phyloP scores from a whole-genome alignment of 495 filamentous ascomycete genomes.

The Cairneyella variabilis region DNA sequence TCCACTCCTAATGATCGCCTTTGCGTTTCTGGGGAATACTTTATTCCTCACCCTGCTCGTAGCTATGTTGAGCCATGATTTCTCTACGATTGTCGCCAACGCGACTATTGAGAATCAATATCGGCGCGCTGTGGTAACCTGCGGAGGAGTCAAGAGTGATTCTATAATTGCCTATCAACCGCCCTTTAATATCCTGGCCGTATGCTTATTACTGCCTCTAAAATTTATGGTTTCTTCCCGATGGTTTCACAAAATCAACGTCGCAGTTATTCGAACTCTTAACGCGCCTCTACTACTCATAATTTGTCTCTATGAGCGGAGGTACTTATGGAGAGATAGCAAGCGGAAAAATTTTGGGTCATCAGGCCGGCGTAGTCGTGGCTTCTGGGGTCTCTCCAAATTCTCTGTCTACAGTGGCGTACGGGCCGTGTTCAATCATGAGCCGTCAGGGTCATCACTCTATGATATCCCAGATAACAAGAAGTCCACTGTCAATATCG shows the following conservation, averaged over 20 bases:
- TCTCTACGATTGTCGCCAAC: conserved; percentile 57
- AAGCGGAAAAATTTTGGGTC: conserved; percentile 31
- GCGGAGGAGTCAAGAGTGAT: conserved; percentile 69
- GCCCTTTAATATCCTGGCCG: conserved; percentile 66
- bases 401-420: conserved; percentile 59
- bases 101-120: conserved; percentile 65
- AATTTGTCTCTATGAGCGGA: conserved; percentile 54
- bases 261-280: conserved; percentile 53
- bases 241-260: conserved; percentile 74
- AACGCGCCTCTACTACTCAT: conserved; percentile 60
- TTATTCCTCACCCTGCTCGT: conserved; percentile 70
- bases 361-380: conserved; percentile 33
- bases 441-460: conserved; percentile 42
- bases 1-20: conserved; percentile 62
- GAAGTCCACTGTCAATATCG: neutral
- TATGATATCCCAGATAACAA: neutral
- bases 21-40: conserved; percentile 72
- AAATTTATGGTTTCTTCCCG: conserved; percentile 58
- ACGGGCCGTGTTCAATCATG: conserved; percentile 60
- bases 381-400: conserved; percentile 42
- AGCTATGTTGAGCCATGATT: conserved; percentile 67
- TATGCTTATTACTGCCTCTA: conserved; percentile 57
- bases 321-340: conserved; percentile 35
- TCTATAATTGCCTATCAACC: conserved; percentile 59
- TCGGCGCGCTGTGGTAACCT: conserved; percentile 61